A percentile compares a stretch with the other conserved stretches of the same genome.
These are phyloP conservation scores for Aspergillus incahuasiensis DNA, from an alignment of 495 filamentous ascomycete genomes.

Conservation along the genomic window DNA sequence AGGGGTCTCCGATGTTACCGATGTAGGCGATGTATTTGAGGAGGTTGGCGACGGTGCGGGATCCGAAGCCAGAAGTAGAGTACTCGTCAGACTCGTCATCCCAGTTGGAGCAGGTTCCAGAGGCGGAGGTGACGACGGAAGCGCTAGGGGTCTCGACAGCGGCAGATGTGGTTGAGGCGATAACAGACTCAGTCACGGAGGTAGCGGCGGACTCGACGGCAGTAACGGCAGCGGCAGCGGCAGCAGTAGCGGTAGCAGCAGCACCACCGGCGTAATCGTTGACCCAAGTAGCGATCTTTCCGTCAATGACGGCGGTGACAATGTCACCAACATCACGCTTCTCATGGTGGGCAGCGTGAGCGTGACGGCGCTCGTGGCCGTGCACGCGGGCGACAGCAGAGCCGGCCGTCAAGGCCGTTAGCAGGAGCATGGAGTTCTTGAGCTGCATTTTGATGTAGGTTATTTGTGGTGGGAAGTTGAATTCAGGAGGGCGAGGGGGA, in stretches of 20 bases:
- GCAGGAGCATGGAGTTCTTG: conserved; percentile 38
- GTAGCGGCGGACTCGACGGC: conserved; percentile 7
- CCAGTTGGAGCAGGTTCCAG: conserved; percentile 26
- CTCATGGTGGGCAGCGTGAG: conserved; percentile 29
- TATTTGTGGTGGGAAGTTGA: conserved; percentile 7
- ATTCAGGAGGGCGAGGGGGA: not conserved
- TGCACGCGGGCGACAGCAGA: conserved; percentile 40
- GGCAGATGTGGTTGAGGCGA: conserved; percentile 13
- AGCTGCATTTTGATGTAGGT: conserved; percentile 32
- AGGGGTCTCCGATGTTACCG: conserved; percentile 48
- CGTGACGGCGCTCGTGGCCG: conserved; percentile 45
- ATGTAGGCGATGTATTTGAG: conserved; percentile 21
- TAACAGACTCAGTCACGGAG: conserved; percentile 14
- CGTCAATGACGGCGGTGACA: conserved; percentile 61
- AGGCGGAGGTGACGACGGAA: conserved; percentile 17
- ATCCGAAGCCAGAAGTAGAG: conserved; percentile 30
- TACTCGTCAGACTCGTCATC: conserved; percentile 20
- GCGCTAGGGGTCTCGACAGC: conserved; percentile 17
- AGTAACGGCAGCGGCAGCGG: conserved; percentile 6
- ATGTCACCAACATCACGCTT: conserved; percentile 42
- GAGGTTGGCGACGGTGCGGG: conserved; percentile 16
- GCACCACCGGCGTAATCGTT: conserved; percentile 54
- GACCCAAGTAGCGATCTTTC: conserved; percentile 55
- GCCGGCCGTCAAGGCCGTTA: conserved; percentile 40
- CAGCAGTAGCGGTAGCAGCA: conserved; percentile 14